These are phyloP conservation scores for Cephalotrichum gorgonifer DNA, from an alignment of 2,329 filamentous ascomycete genomes.

Conservation along the genomic window DNA sequence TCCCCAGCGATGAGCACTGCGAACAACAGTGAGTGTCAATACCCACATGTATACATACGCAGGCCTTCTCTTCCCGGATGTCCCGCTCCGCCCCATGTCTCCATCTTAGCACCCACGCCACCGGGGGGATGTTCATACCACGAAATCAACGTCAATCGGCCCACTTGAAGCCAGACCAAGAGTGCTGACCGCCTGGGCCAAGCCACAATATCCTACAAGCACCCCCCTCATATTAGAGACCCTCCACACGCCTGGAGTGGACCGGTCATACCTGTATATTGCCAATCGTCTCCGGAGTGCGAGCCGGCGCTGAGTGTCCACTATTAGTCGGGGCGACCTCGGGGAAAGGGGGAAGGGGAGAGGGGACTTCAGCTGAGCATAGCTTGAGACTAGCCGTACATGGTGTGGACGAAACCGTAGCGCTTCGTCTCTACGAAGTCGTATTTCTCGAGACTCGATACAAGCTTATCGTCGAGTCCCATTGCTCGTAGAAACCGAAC, in stretches of 20 bases:
- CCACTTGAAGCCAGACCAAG: constrained; percentile 49
- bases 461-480: constrained; percentile 51
- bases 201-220: constrained; percentile 53
- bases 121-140: constrained; percentile 35
- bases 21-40: not conserved
- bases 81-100: no score
- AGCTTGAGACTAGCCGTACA: constrained; percentile 42
- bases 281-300: constrained; percentile 35
- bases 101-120: not conserved
- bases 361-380: no score
- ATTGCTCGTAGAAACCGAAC: constrained; percentile 59
- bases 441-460: constrained; percentile 62
- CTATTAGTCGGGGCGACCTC: constrained; percentile 4
- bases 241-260: no score
- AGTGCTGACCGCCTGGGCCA: constrained; percentile 54
- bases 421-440: constrained; percentile 66
- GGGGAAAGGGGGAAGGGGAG: no score
- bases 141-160: constrained; percentile 59
- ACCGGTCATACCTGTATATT: constrained; percentile 25
- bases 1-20: constrained; percentile 72
- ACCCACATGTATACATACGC: no score
- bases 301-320: constrained; percentile 38
- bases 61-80: no score
- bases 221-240: constrained; percentile 26
- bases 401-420: constrained; percentile 76